Conservation (phyloP, 805 yeast genomes). For the Metahyphopichia silvanorum region DNA sequence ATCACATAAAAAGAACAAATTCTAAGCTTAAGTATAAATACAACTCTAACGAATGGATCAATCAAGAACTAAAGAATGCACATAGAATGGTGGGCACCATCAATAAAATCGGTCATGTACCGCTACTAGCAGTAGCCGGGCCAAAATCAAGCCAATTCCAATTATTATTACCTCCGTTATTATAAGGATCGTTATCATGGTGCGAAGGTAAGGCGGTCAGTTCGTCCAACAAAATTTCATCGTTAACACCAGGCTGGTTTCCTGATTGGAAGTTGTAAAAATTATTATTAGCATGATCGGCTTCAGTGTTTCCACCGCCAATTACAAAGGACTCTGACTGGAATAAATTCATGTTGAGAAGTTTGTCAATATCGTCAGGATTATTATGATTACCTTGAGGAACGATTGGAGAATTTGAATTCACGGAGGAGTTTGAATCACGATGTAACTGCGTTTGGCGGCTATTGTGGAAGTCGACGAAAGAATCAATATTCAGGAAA, state of each 20-base stretch:
- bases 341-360: slow-evolving; percentile 37
- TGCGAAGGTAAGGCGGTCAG: slow-evolving; percentile 5
- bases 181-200: slow-evolving; percentile 1
- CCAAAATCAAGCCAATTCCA: slow-evolving; percentile 43
- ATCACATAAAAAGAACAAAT: no score
- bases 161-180: slow-evolving; percentile 8
- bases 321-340: slow-evolving; percentile 30
- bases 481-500: slow-evolving; percentile 13
- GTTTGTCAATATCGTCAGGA: slow-evolving; percentile 38
- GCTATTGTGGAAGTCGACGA: slow-evolving; percentile 10
- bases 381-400: slow-evolving; percentile 3
- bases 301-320: slow-evolving; percentile 8
- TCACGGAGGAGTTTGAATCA: slow-evolving; percentile 1
- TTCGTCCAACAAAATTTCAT: slow-evolving; percentile 29
- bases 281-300: neutral
- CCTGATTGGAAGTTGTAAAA: slow-evolving; percentile 5
- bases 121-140: no score
- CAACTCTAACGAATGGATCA: no score
- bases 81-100: no score
- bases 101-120: no score
- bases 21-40: no score
- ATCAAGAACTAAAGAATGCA: no score
- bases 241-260: slow-evolving; percentile 22
- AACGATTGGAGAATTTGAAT: neutral
- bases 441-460: neutral